Evolutionary conservation across 2,329 filamentous ascomycete genomes (phyloP).

Genomic region (Xylariaceae sp.): DNA sequence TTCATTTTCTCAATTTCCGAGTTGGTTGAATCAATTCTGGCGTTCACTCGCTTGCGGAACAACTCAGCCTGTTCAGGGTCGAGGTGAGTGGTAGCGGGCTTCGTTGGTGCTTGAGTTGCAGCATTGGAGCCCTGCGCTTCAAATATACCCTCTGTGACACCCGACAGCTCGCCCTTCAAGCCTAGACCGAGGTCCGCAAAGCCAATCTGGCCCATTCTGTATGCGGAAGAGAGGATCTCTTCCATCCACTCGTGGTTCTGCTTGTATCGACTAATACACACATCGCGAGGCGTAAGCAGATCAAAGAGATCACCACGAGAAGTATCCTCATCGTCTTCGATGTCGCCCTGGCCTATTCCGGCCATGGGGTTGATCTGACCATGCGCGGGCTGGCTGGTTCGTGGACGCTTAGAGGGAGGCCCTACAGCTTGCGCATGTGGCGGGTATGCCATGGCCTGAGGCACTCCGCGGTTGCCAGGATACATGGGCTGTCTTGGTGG

Average conservation of each 20-base stretch:
- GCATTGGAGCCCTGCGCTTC: slow-evolving; percentile 58
- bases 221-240: slow-evolving; percentile 88
- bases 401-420: slow-evolving; percentile 55
- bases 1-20: slow-evolving; percentile 85
- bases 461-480: slow-evolving; percentile 48
- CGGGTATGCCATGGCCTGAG: slow-evolving; percentile 63
- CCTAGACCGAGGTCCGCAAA: slow-evolving; percentile 86
- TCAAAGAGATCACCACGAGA: slow-evolving; percentile 87
- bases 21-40: slow-evolving; percentile 69
- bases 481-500: slow-evolving; percentile 51
- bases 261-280: slow-evolving; percentile 81
- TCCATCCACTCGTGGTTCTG: slow-evolving; percentile 99
- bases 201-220: slow-evolving; percentile 78
- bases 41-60: slow-evolving; percentile 74
- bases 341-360: slow-evolving; percentile 42
- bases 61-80: slow-evolving; percentile 76
- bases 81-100: slow-evolving; percentile 64
- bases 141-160: slow-evolving; percentile 82
- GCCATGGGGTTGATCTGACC: slow-evolving; percentile 38
- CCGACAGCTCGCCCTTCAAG: slow-evolving; percentile 75
- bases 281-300: slow-evolving; percentile 81
- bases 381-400: slow-evolving; percentile 43
- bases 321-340: slow-evolving; percentile 89
- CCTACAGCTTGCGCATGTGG: slow-evolving; percentile 46
- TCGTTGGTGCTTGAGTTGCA: slow-evolving; percentile 45